phyloP scores from a whole-genome alignment of 345 rosid genomes.

The Linum trigynum region DNA sequence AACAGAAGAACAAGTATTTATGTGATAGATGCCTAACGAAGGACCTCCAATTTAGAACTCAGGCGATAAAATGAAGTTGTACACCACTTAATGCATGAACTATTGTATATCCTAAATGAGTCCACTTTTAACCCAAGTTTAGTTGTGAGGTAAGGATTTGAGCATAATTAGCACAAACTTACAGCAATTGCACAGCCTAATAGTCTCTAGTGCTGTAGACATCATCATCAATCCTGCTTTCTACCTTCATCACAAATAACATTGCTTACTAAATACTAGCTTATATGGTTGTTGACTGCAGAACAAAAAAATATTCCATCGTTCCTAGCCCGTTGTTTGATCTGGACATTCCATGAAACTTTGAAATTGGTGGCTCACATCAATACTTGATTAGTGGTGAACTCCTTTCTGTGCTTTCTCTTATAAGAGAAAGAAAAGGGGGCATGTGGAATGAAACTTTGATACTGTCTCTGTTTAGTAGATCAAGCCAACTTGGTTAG shows the following conservation, averaged over 20 bases:
- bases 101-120: neutral
- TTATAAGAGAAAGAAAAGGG: neutral
- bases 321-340: too few species aligned
- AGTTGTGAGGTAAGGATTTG: neutral
- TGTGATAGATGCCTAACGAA: neutral
- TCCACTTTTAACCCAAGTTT: neutral
- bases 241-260: neutral
- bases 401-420: neutral
- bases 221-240: neutral
- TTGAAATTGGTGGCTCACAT: neutral
- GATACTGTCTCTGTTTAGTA: neutral
- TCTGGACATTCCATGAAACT: too few species aligned
- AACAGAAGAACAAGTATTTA: constrained; percentile 1
- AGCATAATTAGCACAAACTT: neutral
- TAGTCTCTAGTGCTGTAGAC: neutral
- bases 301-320: neutral
- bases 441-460: neutral
- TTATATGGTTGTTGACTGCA: neutral
- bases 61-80: neutral
- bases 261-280: neutral
- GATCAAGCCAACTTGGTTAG: neutral
- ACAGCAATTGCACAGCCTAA: too few species aligned
- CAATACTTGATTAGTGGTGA: neutral
- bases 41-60: neutral
- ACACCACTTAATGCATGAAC: neutral